Base-by-base conservation (phyloP, 2,329 filamentous ascomycete species). In the Corinectria fuckeliana region DNA sequence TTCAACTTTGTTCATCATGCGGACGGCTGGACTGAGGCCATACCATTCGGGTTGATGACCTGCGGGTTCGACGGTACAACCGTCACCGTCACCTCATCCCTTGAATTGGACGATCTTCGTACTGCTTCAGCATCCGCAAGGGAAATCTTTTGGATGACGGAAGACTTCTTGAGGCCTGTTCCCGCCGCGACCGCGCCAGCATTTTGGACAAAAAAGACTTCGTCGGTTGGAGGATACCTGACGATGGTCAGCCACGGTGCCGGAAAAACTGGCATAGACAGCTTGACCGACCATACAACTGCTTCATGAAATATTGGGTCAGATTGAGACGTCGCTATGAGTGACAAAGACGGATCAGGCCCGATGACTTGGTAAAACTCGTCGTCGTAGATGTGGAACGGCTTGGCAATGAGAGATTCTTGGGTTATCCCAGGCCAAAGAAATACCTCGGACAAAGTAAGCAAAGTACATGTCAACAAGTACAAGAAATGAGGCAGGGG, bases 241-340 rank as follows among this genome's bases (percentile, higher is more conserved):
- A 0, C 1, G 13, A 42, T 26, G 26, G 41, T 50, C 32, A 60
- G 7, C n/a, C n/a, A n/a, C n/a, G n/a, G n/a, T n/a, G n/a, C n/a
- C n/a, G n/a, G n/a, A n/a, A n/a, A n/a, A n/a, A n/a, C n/a, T n/a
- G n/a, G n/a, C n/a, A n/a, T n/a, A n/a, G 16, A 14, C 3, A 3
- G 1, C 28, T 9, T 0, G 2, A 60, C 65, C 13, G 34, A 68
- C 81, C 82, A 86, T 0, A 84, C 77, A 10, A 83, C 81, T 8
- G 83, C 84, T 65, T 87, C 84, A 50, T 86, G 84, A 41, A 84
- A 86, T 4, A 83, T 64, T 0, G 81, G 82, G 47, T 84, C 75
- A 0, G 69, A 72, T 0, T 73, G 77, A 0, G 79, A 75, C 4
- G 77, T 73, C 1, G 80, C 81, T 5, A 85, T 77, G n/a, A 84